Evolutionary conservation across 2,329 filamentous ascomycete genomes (phyloP), one percentile per base, ranked within the genome.

Genomic region (Trichoderma semiorbis): DNA sequence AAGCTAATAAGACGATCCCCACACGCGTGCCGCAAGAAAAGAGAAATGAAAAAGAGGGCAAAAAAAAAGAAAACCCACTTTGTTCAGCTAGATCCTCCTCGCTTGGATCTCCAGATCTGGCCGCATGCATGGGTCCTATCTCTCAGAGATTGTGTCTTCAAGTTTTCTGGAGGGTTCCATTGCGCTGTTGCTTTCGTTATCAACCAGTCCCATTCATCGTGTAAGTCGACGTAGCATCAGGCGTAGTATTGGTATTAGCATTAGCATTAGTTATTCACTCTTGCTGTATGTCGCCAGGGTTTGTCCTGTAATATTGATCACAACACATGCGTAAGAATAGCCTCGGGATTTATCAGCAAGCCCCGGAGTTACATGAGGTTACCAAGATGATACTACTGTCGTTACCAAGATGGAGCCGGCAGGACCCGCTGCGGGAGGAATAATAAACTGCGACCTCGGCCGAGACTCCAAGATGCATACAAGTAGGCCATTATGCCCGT

Each of bases 71-170:
- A 18, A 43, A 21, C 12, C 34, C 24, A 39, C 53, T 57, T 57
- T 43, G 34, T 16, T 32, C 32, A 57, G 53, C 36, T 21, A 47
- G 66, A 60, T 61, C 18, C 28, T 43, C 34, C 28, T 69, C 66
- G 65, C 53, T 60, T 34, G 36, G 34, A 69, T 69, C 66, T 61
- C 66, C 66, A 61, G 66, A 69, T 69, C 66, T 34, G 55, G 55
- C 55, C 39, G 53, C 53, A 39, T 69, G 66, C 66, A 69, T 43
- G 32, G 53, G 34, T 12, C 55, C 12, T 24, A 50, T 11, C 7
- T 58, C 36, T 43, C n/a, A 12, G 26, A 32, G 32, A 30, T 50
- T 61, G 32, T 26, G 21, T 68, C 34, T 32, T 16, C 34, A 36
- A 36, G 16, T n/a, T n/a, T 69, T 69, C 66, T 69, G 26, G 55